These are phyloP conservation scores for Leccinellum rugosiceps DNA, from an alignment of 768 basidiomycete species.

Conservation along the genomic window DNA sequence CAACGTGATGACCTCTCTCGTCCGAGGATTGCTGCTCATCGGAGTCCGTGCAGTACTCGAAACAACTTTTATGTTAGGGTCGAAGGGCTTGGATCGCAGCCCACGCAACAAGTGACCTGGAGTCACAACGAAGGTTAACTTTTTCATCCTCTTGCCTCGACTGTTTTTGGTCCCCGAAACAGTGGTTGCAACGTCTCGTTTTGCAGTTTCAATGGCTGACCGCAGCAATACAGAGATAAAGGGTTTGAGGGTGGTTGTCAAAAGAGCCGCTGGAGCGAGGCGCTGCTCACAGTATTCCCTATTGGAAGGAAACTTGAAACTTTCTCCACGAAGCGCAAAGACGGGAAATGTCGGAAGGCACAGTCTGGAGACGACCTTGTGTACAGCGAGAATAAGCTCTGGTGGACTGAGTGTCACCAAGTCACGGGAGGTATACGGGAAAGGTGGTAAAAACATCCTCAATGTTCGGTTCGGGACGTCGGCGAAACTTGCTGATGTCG, in stretches of 20 bases:
- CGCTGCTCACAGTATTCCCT: constrained; percentile 19
- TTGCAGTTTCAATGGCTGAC: constrained; percentile 32
- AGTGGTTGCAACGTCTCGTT: constrained; percentile 29
- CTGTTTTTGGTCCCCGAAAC: constrained; percentile 15
- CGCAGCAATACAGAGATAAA: constrained; percentile 34
- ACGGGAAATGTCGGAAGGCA: constrained; percentile 21
- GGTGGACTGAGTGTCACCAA: constrained; percentile 21
- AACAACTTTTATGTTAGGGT: not conserved
- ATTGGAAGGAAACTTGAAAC: constrained; percentile 6
- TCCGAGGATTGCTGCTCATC: constrained; percentile 3
- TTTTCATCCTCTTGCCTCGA: constrained; percentile 24
- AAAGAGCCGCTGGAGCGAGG: constrained; percentile 37
- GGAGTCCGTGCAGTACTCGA: constrained; percentile 1
- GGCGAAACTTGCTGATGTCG: not conserved
- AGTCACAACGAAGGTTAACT: constrained; percentile 31
- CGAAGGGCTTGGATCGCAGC: constrained; percentile 17
- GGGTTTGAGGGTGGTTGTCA: constrained; percentile 32
- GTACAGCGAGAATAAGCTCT: constrained; percentile 29
- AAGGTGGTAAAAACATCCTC: constrained; percentile 7
- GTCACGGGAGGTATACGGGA: constrained; percentile 22
- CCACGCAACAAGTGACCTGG: constrained; percentile 42
- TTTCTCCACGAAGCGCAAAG: constrained; percentile 5
- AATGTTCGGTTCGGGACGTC: not conserved
- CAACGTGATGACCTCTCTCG: constrained; percentile 22
- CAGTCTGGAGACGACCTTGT: constrained; percentile 18